These are phyloP conservation scores for Emmonsia crescens DNA, from an alignment of 2,329 filamentous ascomycete genomes.

Conservation along the genomic window DNA sequence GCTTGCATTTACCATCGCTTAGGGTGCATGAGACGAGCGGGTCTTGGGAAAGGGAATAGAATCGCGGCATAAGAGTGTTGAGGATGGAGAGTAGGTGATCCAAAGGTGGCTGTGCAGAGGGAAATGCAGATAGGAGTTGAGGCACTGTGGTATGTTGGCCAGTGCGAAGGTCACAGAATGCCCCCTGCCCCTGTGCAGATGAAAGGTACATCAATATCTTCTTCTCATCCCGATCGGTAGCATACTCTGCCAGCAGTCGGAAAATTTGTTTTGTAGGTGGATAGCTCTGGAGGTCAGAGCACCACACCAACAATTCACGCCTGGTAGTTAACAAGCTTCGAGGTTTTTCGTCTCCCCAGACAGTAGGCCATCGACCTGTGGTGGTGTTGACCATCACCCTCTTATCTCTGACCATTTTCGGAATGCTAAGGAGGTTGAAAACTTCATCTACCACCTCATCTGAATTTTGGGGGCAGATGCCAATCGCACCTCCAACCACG, in stretches of 20 bases:
- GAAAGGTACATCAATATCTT: constrained; percentile 79
- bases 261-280: constrained; percentile 81
- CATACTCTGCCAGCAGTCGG: constrained; percentile 75
- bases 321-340: constrained; percentile 83
- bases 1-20: constrained; percentile 58
- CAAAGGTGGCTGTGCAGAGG: constrained; percentile 78
- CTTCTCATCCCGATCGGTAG: constrained; percentile 68
- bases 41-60: constrained; percentile 96
- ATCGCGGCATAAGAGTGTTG: constrained; percentile 87
- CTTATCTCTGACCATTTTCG: constrained; percentile 73
- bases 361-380: constrained; percentile 85
- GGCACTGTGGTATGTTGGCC: constrained; percentile 74
- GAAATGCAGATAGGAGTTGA: constrained; percentile 84
- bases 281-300: constrained; percentile 83
- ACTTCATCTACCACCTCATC: constrained; percentile 67
- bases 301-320: constrained; percentile 90
- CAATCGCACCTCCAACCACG: constrained; percentile 91
- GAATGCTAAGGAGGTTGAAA: constrained; percentile 69
- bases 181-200: constrained; percentile 79
- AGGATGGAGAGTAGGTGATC: constrained; percentile 69
- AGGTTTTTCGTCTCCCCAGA: constrained; percentile 85
- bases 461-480: constrained; percentile 81
- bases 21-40: constrained; percentile 67
- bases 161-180: constrained; percentile 89
- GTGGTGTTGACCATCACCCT: constrained; percentile 68